Conservation (phyloP, 1,139 yeast species). For the Spathaspora sp. region DNA sequence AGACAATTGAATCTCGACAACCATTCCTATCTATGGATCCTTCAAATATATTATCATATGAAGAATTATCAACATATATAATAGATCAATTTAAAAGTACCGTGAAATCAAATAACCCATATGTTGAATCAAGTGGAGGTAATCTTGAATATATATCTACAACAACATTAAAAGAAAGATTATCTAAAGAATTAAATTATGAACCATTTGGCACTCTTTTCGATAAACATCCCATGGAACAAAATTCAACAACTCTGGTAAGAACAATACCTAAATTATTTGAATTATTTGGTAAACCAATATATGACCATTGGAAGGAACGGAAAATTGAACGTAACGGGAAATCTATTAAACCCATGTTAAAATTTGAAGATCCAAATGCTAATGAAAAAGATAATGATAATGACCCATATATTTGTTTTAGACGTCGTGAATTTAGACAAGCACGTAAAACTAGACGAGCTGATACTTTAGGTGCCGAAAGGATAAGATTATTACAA, state of each 20-base stretch:
- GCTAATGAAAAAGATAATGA: slow-evolving; percentile 83
- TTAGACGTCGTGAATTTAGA: slow-evolving; percentile 92
- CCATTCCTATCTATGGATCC: slow-evolving; percentile 90
- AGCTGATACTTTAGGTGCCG: slow-evolving; percentile 89
- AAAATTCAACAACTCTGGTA: slow-evolving; percentile 19
- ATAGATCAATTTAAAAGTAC: slow-evolving; percentile 35
- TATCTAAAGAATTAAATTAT: slow-evolving; percentile 39
- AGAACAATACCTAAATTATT: slow-evolving; percentile 56
- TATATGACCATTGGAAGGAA: slow-evolving; percentile 80
- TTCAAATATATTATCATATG: slow-evolving; percentile 64
- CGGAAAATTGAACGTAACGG: slow-evolving; percentile 76
- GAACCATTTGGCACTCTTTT: slow-evolving; percentile 46
- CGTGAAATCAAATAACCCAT: slow-evolving; percentile 27
- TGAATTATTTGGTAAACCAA: slow-evolving; percentile 60
- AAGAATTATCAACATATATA: slow-evolving; percentile 59
- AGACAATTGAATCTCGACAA: slow-evolving; percentile 72
- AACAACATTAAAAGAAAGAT: slow-evolving; percentile 36
- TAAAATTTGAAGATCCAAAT: slow-evolving; percentile 81
- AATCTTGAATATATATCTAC: slow-evolving; percentile 39
- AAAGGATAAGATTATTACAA: slow-evolving; percentile 72
- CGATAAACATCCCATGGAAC: slow-evolving; percentile 45
- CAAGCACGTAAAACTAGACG: slow-evolving; percentile 96
- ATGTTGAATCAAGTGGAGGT: slow-evolving; percentile 25
- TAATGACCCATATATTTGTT: slow-evolving; percentile 91
- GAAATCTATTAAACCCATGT: slow-evolving; percentile 64